Evolutionary conservation across 257 asterid genomes (phyloP).

Genomic region (Echites panduratus): DNA sequence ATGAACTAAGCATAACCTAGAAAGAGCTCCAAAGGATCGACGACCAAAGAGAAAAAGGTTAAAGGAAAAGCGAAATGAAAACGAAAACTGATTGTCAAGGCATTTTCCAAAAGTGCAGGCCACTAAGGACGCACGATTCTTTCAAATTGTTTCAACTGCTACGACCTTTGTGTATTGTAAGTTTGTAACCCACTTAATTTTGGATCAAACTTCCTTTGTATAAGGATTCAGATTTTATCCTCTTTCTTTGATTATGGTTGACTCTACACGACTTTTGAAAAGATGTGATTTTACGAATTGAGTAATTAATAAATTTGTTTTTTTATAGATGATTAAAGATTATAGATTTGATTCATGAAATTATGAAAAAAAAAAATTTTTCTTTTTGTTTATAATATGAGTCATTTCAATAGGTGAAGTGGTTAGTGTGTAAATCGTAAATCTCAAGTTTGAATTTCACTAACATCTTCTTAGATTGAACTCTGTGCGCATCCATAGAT

Average conservation of each 20-base stretch:
- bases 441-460: too few relatives aligned
- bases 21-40: slow-evolving; percentile 19
- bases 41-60: slow-evolving; percentile 11
- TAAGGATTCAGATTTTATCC: not conserved
- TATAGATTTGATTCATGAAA: too few relatives aligned
- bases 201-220: too few relatives aligned
- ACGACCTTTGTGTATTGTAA: not conserved
- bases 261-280: too few relatives aligned
- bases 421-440: too few relatives aligned
- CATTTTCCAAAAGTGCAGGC: not conserved
- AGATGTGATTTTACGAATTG: too few relatives aligned
- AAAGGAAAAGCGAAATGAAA: not conserved
- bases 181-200: not conserved
- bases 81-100: not conserved
- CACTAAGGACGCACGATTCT: slow-evolving; percentile 1
- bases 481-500: too few relatives aligned
- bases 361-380: not conserved
- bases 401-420: too few relatives aligned
- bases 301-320: too few relatives aligned
- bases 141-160: not conserved
- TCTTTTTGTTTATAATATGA: too few relatives aligned
- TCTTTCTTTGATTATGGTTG: not conserved
- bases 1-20: not conserved
- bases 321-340: too few relatives aligned
- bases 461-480: too few relatives aligned